A percentile compares a stretch with the other conserved stretches of the same genome.
Evolutionary conservation across 2,329 filamentous ascomycete species (phyloP).

Genomic region (Talaromyces sp.): DNA sequence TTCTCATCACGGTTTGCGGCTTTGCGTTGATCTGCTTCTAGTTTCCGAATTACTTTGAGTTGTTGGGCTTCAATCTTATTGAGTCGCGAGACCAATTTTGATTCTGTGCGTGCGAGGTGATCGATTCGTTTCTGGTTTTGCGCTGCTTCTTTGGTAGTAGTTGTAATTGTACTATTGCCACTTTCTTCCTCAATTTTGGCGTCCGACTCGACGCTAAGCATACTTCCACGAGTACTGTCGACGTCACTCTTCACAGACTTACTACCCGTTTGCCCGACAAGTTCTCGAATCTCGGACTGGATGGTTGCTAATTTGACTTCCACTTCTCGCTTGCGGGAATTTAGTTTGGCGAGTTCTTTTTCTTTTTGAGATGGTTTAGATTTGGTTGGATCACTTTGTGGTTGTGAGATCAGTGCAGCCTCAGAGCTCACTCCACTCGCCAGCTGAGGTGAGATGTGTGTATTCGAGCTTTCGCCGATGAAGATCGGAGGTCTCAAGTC

Average conservation of each 20-base stretch:
- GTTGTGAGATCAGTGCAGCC: background rate
- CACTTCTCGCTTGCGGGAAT: slow-evolving; percentile 38
- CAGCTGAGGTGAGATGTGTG: background rate
- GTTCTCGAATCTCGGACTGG: slow-evolving; percentile 32
- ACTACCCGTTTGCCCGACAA: slow-evolving; percentile 20
- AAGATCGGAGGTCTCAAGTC: background rate
- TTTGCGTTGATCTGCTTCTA: slow-evolving; percentile 37
- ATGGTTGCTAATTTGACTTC: slow-evolving; percentile 37
- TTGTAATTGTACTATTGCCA: background rate
- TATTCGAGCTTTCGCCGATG: background rate
- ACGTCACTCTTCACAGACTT: slow-evolving; percentile 13
- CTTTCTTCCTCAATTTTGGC: slow-evolving; percentile 5
- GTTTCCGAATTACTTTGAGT: slow-evolving; percentile 39
- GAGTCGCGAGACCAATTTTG: slow-evolving; percentile 37
- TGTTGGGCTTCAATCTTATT: slow-evolving; percentile 43
- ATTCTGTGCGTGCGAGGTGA: slow-evolving; percentile 31
- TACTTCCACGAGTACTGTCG: slow-evolving; percentile 14
- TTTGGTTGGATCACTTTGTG: slow-evolving; percentile 15
- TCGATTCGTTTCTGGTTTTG: slow-evolving; percentile 30
- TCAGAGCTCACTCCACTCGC: slow-evolving; percentile 1
- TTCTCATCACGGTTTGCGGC: slow-evolving; percentile 44
- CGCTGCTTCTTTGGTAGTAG: slow-evolving; percentile 18
- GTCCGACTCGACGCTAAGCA: slow-evolving; percentile 2
- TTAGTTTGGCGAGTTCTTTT: slow-evolving; percentile 43
- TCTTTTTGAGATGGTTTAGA: slow-evolving; percentile 36